Evolutionary conservation across 192 early-diverging fungal genomes (phyloP), one percentile per base, ranked within the genome.

Genomic region (Coemansia sp.): DNA sequence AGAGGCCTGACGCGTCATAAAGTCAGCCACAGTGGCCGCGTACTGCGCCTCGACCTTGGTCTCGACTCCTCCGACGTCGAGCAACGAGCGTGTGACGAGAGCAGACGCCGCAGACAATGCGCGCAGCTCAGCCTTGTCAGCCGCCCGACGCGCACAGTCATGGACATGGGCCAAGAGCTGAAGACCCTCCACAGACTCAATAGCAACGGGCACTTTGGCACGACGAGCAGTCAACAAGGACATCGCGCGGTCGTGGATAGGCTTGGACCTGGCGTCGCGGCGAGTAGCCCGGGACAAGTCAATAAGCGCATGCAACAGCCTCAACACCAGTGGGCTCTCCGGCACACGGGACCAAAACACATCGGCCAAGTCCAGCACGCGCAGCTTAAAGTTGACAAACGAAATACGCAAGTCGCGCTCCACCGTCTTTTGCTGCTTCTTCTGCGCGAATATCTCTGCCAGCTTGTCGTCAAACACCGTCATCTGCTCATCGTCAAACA

Each of bases 401-500:
- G 88, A 89, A 65, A 93, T 85, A 75, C 95, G 92, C 36, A 90
- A 75, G 60, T 94, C 92, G 88, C 94, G 94, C 70, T 90, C 89
- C n/a, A 89, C 91, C 9, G 70, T 73, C 86, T 95, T 96, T 49
- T 89, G 81, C 63, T 90, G 79, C 86, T 94, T 94, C 77, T 89
- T 88, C 67, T 95, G 89, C 43, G 83, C 85, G 79, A 98, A 98
- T 63, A 98, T 95, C 73, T 97, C 97, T 10, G 91, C 90, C 54
- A 98, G 82, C 78, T 98, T 97, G 51, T 90, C 90, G 78, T 98
- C 97, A 83, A 95, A 97, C 24, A 86, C 89, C 69, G 86, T 89
- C 95, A 96, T 96, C 73, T 93, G 87, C 64, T 96, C 93, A 69
- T 96, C 95, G 64, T 90, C 89, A 63, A 90, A 81, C 24, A 85